These are phyloP conservation scores for Calonectria fujianensis DNA, from an alignment of 2,329 filamentous ascomycete genomes.

Conservation along the genomic window DNA sequence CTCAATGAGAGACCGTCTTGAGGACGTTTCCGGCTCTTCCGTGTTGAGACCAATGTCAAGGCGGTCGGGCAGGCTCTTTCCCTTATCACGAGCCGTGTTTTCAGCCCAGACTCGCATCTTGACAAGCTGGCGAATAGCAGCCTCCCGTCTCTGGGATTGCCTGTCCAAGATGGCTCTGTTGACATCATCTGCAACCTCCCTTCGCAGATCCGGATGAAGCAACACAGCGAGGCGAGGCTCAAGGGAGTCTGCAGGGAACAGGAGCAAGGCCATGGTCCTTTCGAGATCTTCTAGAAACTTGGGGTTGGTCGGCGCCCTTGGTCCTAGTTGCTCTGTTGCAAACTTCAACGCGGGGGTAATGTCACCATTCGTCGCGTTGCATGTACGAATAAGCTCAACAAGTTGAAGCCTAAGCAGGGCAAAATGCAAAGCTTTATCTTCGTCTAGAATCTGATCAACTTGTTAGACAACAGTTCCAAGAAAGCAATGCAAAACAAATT, in stretches of 20 bases:
- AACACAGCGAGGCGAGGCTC: slow-evolving; percentile 84
- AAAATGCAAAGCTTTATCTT: slow-evolving; percentile 89
- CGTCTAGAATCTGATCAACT: slow-evolving; percentile 85
- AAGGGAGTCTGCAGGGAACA: slow-evolving; percentile 89
- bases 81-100: slow-evolving; percentile 68
- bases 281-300: slow-evolving; percentile 92
- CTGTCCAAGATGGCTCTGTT: slow-evolving; percentile 90
- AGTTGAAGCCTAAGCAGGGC: slow-evolving; percentile 91
- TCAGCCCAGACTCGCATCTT: slow-evolving; percentile 92
- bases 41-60: slow-evolving; percentile 62
- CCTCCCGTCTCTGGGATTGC: slow-evolving; percentile 84
- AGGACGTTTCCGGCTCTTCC: slow-evolving; percentile 58
- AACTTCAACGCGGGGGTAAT: slow-evolving; percentile 89
- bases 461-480: slow-evolving; percentile 37
- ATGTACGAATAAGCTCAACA: slow-evolving; percentile 91
- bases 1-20: slow-evolving; percentile 53
- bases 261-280: slow-evolving; percentile 92
- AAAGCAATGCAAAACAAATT: slow-evolving; percentile 21
- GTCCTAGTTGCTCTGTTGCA: slow-evolving; percentile 89
- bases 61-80: slow-evolving; percentile 57
- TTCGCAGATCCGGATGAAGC: slow-evolving; percentile 85
- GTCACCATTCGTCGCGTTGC: slow-evolving; percentile 80
- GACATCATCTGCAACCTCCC: slow-evolving; percentile 89
- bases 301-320: slow-evolving; percentile 86
- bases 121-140: slow-evolving; percentile 87